Evolutionary conservation across 805 yeast species (phyloP).

Genomic region (Saccharomycopsis fermentans): DNA sequence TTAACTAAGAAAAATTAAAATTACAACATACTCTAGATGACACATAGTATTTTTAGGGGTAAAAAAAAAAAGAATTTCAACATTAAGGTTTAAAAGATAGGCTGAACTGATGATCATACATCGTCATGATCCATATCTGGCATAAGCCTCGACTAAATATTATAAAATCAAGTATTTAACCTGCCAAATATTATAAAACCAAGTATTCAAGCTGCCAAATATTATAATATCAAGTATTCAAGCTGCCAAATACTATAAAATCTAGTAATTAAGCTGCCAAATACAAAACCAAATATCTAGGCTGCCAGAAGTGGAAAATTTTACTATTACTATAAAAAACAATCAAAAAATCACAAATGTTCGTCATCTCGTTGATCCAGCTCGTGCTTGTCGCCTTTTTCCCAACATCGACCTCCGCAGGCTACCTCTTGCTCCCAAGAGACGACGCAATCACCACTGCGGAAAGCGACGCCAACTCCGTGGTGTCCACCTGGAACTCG

Average conservation of each 20-base stretch:
- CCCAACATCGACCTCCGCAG: background rate
- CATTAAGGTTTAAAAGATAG: background rate
- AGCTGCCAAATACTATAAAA: too few species aligned
- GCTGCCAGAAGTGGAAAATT: too few species aligned
- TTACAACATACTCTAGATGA: background rate
- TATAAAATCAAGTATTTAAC: too few species aligned
- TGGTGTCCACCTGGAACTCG: slow-evolving; percentile 30
- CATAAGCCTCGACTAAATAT: too few species aligned
- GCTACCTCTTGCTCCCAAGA: background rate
- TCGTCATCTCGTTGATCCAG: background rate
- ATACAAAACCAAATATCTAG: too few species aligned
- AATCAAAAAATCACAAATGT: background rate
- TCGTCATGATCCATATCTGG: too few species aligned
- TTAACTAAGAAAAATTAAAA: background rate
- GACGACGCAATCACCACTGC: background rate
- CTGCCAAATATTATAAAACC: too few species aligned
- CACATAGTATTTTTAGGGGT: background rate
- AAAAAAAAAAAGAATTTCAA: too few species aligned
- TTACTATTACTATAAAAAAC: too few species aligned
- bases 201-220: too few species aligned
- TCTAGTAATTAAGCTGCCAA: too few species aligned
- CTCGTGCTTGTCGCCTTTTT: background rate
- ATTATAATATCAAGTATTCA: too few species aligned
- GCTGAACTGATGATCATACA: background rate
- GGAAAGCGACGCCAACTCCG: background rate